Base-by-base conservation (phyloP, 2,329 filamentous ascomycete species). In the Colletotrichum camelliae region DNA sequence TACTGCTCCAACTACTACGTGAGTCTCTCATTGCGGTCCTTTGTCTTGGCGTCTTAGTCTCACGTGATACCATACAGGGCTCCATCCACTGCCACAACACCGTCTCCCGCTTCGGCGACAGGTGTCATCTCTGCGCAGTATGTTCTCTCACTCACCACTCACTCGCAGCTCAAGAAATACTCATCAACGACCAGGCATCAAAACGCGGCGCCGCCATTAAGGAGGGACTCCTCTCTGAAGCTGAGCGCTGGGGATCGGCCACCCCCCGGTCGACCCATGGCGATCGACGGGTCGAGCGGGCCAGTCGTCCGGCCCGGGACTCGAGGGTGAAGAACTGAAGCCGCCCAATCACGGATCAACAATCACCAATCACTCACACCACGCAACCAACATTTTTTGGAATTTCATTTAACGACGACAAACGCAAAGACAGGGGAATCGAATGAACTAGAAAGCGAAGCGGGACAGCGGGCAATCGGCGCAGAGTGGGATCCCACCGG, bases 1-100 rank as follows among this genome's bases (percentile, higher is more conserved):
- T 82, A 82, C 70, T 83, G 81, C 77, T 82, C 82, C 61, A 83
- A 83, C 77, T 83, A 81, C 76, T 83, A 83, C 72, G 82, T 83
- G 75, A 27, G 79, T 13, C 33, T 21, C 43, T 27, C 35, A 12
- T 60, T 52, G 15, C 21, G 48, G 48, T 13, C 24, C 18, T 18
- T 55, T 55, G 57, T 43, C 31, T 2, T 24, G 0, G 15, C n/a
- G 21, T 4, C 7, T 16, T 21, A 18, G 43, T 48, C 75, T 70
- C 35, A 62, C 52, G 24, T 48, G 24, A 79, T 21, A 79, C 74
- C 39, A 27, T 10, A 10, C 43, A 83, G 82, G 79, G 80, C 76
- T 81, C 80, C 5, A 80, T 81, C 37, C 82, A 83, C 39, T 83
- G 82, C 78, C 81, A 81, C 71, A 82, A 82, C 73, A 78, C 78